phyloP scores from a whole-genome alignment of 2,329 filamentous ascomycete genomes.

The Colletotrichum tropicale region DNA sequence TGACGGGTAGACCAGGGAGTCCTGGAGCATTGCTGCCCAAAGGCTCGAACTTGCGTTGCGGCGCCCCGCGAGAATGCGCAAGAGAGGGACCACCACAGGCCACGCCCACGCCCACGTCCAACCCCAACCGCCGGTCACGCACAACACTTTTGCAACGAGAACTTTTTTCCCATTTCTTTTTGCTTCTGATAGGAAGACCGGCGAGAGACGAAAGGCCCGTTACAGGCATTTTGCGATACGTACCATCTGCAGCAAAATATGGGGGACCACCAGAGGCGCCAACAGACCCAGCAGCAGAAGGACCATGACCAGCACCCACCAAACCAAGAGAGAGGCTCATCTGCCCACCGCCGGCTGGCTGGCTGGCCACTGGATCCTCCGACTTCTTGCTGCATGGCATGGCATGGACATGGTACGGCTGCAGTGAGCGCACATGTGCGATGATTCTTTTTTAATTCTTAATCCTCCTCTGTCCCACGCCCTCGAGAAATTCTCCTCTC shows the following conservation, averaged over 20 bases:
- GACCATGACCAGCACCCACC: not conserved
- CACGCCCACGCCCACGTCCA: not conserved
- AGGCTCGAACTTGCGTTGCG: not conserved
- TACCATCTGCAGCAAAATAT: not conserved
- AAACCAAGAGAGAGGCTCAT: not conserved
- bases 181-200: constrained; percentile 15
- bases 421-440: constrained; percentile 18
- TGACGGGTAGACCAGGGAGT: constrained; percentile 6
- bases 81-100: not conserved
- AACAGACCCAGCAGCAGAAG: not conserved
- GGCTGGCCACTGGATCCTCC: not conserved
- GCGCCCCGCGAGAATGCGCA: constrained; percentile 19
- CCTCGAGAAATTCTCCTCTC: not conserved
- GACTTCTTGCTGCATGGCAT: constrained; percentile 12
- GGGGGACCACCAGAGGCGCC: not conserved
- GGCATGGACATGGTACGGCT: constrained; percentile 13
- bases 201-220: not conserved
- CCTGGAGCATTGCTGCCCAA: constrained; percentile 25
- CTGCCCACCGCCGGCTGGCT: not conserved
- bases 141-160: not conserved
- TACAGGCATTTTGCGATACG: not conserved
- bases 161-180: not conserved
- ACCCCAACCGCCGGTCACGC: constrained; percentile 1
- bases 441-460: constrained; percentile 15
- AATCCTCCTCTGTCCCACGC: constrained; percentile 14